These are phyloP conservation scores for Dendrocalamus latiflorus DNA, from an alignment of 202 grass and related monocot genomes.

Conservation along the genomic window DNA sequence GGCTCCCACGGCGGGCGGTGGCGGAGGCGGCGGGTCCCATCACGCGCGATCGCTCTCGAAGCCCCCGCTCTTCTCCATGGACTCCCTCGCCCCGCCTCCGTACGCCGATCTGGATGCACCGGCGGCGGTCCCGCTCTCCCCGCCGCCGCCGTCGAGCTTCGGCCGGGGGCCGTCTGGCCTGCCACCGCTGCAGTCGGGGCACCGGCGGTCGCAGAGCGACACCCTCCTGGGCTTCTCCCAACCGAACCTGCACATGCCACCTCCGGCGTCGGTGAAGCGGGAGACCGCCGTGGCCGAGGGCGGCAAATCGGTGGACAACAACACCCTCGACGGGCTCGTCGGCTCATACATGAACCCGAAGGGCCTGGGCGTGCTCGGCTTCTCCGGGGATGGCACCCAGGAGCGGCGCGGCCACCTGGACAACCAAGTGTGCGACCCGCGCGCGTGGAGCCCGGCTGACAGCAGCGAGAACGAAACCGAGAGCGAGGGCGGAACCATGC, in stretches of 20 bases:
- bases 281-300: not conserved
- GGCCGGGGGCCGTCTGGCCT: constrained; percentile 1
- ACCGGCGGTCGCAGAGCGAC: constrained; percentile 63
- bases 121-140: constrained; percentile 8
- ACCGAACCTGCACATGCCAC: not conserved
- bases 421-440: not conserved
- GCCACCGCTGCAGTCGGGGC: constrained; percentile 30
- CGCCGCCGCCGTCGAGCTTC: constrained; percentile 13
- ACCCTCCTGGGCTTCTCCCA: constrained; percentile 22
- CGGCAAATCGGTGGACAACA: constrained; percentile 10
- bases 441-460: constrained; percentile 28
- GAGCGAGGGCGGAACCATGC: constrained; percentile 25
- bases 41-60: constrained; percentile 39
- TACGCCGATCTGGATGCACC: constrained; percentile 9
- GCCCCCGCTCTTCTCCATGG: constrained; percentile 30
- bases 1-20: not conserved
- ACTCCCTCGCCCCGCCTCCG: constrained; percentile 23
- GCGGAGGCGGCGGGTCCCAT: not conserved
- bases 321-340: constrained; percentile 47
- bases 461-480: constrained; percentile 65
- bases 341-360: constrained; percentile 49
- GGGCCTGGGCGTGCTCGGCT: constrained; percentile 34
- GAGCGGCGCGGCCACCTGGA: constrained; percentile 27
- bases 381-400: constrained; percentile 4
- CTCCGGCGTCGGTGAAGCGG: constrained; percentile 11